Evolutionary conservation across 176 grass and related monocot species (phyloP).

Genomic region (Raddia distichophylla): DNA sequence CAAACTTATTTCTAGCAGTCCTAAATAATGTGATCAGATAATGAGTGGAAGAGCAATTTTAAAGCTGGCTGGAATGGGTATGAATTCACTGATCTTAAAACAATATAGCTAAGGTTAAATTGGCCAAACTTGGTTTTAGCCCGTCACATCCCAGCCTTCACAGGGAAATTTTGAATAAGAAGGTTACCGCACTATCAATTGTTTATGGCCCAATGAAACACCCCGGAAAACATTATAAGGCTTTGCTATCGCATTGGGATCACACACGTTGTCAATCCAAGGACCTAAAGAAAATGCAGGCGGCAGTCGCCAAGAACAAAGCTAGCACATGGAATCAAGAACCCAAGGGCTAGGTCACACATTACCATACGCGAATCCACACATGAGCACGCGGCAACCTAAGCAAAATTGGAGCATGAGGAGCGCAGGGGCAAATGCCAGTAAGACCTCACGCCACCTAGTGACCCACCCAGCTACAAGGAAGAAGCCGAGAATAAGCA

Average conservation of each 20-base stretch:
- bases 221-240: not conserved
- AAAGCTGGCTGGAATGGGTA: not conserved
- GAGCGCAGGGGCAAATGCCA: not conserved
- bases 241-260: not conserved
- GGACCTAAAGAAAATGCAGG: not conserved
- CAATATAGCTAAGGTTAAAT: not conserved
- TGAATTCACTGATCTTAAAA: not conserved
- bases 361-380: not conserved
- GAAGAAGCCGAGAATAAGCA: not conserved
- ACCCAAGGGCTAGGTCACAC: not conserved
- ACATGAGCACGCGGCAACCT: not conserved
- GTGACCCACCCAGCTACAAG: not conserved
- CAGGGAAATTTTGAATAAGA: not conserved
- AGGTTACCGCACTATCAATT: not conserved
- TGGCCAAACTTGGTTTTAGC: not conserved
- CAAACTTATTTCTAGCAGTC: not conserved
- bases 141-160: not conserved
- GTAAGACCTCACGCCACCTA: not conserved
- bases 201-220: not conserved
- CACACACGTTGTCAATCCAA: not conserved
- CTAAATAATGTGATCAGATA: not conserved
- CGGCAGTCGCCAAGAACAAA: not conserved
- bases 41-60: not conserved
- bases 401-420: not conserved
- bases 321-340: slow-evolving; percentile 5